Evolutionary conservation across 2,329 filamentous ascomycete species (phyloP).

Genomic region (Pseudodiploospora longispora): DNA sequence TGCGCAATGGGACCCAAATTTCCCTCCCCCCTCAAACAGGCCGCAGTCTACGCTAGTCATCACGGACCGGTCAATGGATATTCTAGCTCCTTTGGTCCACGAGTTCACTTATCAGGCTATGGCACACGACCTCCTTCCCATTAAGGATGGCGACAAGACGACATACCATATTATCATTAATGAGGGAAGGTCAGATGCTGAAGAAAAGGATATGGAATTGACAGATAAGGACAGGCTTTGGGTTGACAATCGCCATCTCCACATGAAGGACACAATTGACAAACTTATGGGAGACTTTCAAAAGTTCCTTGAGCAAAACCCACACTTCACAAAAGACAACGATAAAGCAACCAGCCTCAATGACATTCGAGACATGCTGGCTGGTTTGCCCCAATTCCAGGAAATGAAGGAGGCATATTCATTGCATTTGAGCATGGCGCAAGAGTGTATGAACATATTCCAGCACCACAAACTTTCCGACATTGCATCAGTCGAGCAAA

Average conservation of each 20-base stretch:
- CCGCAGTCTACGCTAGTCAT: constrained; percentile 80
- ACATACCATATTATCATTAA: constrained; percentile 77
- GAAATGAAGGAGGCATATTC: constrained; percentile 94
- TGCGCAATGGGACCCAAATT: constrained; percentile 73
- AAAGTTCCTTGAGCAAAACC: constrained; percentile 83
- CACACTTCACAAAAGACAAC: constrained; percentile 75
- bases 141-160: constrained; percentile 82
- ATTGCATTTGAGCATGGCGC: constrained; percentile 89
- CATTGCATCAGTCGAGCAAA: constrained; percentile 82
- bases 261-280: constrained; percentile 97
- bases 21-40: constrained; percentile 69
- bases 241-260: constrained; percentile 86
- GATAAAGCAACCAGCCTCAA: constrained; percentile 70
- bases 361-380: constrained; percentile 95
- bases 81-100: constrained; percentile 79
- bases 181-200: constrained; percentile 58
- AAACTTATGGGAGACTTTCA: constrained; percentile 89
- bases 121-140: constrained; percentile 85
- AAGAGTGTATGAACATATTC: constrained; percentile 94
- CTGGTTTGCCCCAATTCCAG: constrained; percentile 86
- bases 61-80: constrained; percentile 87
- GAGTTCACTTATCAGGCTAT: constrained; percentile 99
- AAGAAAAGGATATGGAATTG: constrained; percentile 88
- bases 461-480: constrained; percentile 78
- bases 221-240: constrained; percentile 87